These are phyloP conservation scores for Diplocarpon rosae DNA, from an alignment of 2,329 filamentous ascomycete genomes.

Conservation along the genomic window DNA sequence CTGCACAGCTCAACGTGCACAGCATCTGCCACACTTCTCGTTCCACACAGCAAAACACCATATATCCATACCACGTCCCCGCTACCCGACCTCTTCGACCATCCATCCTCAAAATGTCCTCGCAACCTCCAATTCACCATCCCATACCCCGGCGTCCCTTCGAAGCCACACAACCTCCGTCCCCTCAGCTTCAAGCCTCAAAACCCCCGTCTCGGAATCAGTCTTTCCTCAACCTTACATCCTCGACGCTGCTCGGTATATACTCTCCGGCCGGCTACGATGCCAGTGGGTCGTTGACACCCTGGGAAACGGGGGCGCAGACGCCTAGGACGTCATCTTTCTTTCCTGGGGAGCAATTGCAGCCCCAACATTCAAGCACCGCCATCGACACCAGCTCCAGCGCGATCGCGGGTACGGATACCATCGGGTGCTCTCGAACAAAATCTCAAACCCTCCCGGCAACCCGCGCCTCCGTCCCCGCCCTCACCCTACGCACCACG, in stretches of 20 bases:
- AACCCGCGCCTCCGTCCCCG: constrained; percentile 17
- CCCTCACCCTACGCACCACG: constrained; percentile 47
- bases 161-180: constrained; percentile 40
- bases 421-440: background rate
- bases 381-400: background rate
- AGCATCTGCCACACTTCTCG: background rate
- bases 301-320: constrained; percentile 69
- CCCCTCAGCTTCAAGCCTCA: constrained; percentile 43
- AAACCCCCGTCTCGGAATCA: constrained; percentile 56
- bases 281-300: constrained; percentile 41
- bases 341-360: background rate
- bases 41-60: background rate
- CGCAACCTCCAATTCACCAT: constrained; percentile 44
- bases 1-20: background rate
- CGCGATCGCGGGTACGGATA: background rate
- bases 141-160: constrained; percentile 66
- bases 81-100: background rate
- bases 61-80: background rate
- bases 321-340: constrained; percentile 34
- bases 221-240: constrained; percentile 77
- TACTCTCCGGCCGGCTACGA: constrained; percentile 59
- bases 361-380: background rate
- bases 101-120: constrained; percentile 3
- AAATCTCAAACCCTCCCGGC: constrained; percentile 17
- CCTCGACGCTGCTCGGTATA: constrained; percentile 83